Conservation (phyloP, 176 grass and related monocot genomes). For the Oryza meridionalis region DNA sequence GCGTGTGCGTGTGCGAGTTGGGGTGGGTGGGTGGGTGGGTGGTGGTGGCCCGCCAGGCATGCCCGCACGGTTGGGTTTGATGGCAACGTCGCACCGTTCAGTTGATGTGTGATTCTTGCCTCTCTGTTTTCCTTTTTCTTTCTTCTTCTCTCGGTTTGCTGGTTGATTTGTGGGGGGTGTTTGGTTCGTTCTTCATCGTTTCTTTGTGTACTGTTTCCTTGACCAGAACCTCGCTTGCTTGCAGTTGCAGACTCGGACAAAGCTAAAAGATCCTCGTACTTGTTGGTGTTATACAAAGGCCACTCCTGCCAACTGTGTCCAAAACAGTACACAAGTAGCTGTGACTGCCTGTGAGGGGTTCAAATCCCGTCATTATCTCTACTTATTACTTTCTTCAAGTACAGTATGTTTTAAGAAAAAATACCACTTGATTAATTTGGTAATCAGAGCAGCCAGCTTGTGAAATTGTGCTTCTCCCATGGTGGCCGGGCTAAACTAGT, state of each 20-base stretch:
- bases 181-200: background rate
- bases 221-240: background rate
- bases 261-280: background rate
- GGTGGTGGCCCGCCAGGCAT: background rate
- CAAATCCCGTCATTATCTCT: too few species aligned
- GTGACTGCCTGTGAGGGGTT: background rate
- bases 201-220: background rate
- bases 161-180: background rate
- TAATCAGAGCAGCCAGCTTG: background rate
- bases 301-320: too few species aligned
- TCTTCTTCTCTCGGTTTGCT: background rate
- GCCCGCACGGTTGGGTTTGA: constrained; percentile 53
- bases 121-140: background rate
- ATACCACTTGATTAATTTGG: background rate
- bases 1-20: background rate
- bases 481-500: background rate
- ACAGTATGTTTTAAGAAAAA: background rate
- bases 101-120: background rate
- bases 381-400: background rate
- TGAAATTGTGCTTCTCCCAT: too few species aligned
- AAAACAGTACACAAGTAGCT: background rate
- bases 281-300: background rate
- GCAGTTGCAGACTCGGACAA: background rate
- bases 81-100: constrained; percentile 43
- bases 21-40: background rate